Evolutionary conservation across 176 grass and related monocot genomes (phyloP).

Genomic region (Triticum urartu): DNA sequence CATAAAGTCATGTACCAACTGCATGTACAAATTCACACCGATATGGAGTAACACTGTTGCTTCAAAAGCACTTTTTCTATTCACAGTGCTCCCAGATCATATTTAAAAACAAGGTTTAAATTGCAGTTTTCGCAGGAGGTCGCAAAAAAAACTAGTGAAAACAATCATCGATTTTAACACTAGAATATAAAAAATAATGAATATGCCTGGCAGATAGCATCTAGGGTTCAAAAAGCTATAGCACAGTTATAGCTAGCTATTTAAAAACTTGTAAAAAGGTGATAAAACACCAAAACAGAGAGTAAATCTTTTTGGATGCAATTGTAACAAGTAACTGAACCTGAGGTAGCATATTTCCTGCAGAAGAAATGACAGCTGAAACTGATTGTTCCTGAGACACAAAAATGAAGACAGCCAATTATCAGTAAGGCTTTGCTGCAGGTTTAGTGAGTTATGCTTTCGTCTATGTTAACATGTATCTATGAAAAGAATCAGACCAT

Average conservation of each 20-base stretch:
- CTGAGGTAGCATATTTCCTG: slow-evolving; percentile 92
- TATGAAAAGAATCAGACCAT: background rate
- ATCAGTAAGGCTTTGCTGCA: background rate
- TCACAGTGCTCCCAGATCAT: background rate
- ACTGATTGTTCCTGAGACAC: slow-evolving; percentile 74
- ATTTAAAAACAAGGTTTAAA: background rate
- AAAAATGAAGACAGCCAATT: slow-evolving; percentile 21
- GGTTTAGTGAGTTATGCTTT: background rate
- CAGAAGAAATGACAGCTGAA: slow-evolving; percentile 82
- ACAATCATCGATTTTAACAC: background rate
- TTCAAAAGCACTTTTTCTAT: slow-evolving; percentile 5
- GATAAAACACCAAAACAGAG: background rate
- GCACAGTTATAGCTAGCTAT: background rate
- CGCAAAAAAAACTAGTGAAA: background rate
- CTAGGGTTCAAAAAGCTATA: background rate
- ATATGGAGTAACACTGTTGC: background rate
- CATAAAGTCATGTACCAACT: slow-evolving; percentile 9
- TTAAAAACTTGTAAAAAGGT: background rate
- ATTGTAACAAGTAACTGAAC: slow-evolving; percentile 46
- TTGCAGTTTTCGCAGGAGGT: background rate
- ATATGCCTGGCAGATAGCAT: background rate
- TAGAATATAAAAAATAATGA: background rate
- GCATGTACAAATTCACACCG: slow-evolving; percentile 10
- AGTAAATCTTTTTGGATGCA: slow-evolving; percentile 12
- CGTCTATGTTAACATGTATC: background rate